Conservation (phyloP, 345 rosid genomes). For the Rhodamnia argentea region DNA sequence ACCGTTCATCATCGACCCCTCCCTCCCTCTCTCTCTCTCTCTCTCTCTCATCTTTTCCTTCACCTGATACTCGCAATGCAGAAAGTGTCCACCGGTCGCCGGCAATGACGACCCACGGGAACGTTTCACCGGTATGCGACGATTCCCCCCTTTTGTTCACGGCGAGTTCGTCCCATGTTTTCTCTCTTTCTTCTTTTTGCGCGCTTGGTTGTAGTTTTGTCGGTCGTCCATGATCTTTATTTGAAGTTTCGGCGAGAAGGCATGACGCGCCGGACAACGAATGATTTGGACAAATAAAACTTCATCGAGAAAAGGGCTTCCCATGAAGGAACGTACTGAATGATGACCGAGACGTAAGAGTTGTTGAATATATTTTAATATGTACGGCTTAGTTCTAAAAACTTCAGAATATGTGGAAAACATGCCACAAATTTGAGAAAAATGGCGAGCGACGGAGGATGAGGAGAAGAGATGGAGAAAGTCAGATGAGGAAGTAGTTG, state of each 20-base stretch:
- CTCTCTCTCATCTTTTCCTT: background rate
- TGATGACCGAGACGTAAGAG: accelerated
- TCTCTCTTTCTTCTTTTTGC: background rate
- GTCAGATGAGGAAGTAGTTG: background rate
- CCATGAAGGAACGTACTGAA: background rate
- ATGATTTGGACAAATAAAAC: background rate
- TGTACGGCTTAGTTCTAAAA: background rate
- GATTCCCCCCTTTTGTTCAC: background rate
- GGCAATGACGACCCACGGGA: background rate
- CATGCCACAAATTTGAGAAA: background rate
- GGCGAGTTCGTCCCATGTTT: background rate
- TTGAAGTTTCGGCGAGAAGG: background rate
- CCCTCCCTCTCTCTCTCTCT: background rate
- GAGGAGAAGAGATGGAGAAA: background rate
- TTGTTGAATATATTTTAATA: background rate
- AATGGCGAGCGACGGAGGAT: background rate
- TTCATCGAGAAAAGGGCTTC: background rate
- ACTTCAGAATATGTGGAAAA: background rate
- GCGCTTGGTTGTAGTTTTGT: background rate
- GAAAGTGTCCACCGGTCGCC: background rate
- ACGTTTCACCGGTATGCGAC: background rate
- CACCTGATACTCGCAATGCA: background rate
- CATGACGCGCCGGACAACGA: background rate
- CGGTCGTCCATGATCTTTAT: background rate
- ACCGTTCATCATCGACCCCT: background rate